Base-by-base conservation (phyloP, 2,329 filamentous ascomycete genomes). In the Cercospora sojina region DNA sequence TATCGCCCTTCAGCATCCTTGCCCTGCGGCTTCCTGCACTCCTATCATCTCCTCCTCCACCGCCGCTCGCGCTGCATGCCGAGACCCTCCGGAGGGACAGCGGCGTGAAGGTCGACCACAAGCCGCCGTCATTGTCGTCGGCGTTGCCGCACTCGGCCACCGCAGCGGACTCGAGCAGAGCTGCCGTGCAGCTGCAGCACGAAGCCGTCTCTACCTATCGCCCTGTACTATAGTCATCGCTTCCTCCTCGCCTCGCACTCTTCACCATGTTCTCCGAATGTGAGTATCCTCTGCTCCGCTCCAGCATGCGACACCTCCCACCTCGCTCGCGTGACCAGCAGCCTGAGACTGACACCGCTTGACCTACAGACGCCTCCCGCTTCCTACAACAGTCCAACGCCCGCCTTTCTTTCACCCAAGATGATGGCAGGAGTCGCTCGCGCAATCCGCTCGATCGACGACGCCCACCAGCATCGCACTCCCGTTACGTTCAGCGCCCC, bases 311-410 rank as follows among this genome's bases (percentile, higher is more conserved):
- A 43, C 53, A 62, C 51, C 47, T 60, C 61, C 62, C 61, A 8
- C 69, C 62, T 66, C 47, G 72, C 75, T 78, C 79, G 79, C 78
- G 79, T 82, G 80, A 81, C 78, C 43, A 49, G 13, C 43, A 13
- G 43, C 20, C 43, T 23, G 43, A 49, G 43, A 49, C 43, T 80
- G 71, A 82, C 79, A 66, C 73, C 69, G 69, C 69, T 70, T 58
- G 57, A 62, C 62, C 63, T 62, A 62, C 76, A 97, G 95, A 98
- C 89, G 95, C 95, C 75, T 98, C 94, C 72, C 90, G 90, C 74
- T 99, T 99, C 79, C 88, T 99, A 74, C 92, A 93, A 68, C 95
- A 98, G 86, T 97, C 93, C 72, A 93, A 97, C 83, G 96, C 93
- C 68, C 90, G 92, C 70, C 84, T 98, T 75, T 92, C 90, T 72